A percentile compares a stretch with the other conserved stretches of the same genome.
phyloP scores from a whole-genome alignment of 345 rosid species.

The Camelina sativa region DNA sequence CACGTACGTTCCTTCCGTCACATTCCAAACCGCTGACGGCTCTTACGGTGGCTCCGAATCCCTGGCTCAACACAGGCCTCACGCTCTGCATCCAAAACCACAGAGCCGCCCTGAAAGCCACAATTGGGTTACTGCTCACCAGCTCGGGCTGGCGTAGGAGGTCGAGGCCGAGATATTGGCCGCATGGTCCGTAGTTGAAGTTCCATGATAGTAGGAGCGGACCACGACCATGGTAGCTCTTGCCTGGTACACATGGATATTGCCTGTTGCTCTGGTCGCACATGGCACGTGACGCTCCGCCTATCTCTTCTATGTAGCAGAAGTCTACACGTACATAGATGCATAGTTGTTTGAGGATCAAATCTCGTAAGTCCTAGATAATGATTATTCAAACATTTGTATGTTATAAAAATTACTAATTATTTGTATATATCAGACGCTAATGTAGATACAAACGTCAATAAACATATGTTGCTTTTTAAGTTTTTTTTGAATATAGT shows the following conservation, averaged over 20 bases:
- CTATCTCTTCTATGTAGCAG: slow-evolving; percentile 62
- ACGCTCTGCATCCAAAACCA: slow-evolving; percentile 66
- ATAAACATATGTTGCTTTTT: neutral
- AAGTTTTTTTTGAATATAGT: neutral
- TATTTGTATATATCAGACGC: neutral
- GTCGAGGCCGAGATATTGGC: slow-evolving; percentile 44
- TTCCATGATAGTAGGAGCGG: slow-evolving; percentile 62
- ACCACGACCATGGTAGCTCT: slow-evolving; percentile 61
- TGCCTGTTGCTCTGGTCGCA: slow-evolving; percentile 48
- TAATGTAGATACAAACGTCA: neutral
- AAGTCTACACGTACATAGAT: slow-evolving; percentile 51
- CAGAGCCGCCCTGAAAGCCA: slow-evolving; percentile 54
- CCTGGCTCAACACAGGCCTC: slow-evolving; percentile 51
- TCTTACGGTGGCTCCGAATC: slow-evolving; percentile 56
- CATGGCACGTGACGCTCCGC: slow-evolving; percentile 48
- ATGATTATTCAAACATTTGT: neutral
- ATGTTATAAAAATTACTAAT: neutral
- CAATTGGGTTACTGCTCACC: slow-evolving; percentile 45
- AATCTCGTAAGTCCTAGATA: neutral
- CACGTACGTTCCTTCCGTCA: slow-evolving; percentile 40
- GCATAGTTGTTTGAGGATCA: neutral
- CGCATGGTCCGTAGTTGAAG: slow-evolving; percentile 60
- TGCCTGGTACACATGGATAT: slow-evolving; percentile 62
- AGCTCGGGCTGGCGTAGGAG: slow-evolving; percentile 52
- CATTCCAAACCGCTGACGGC: slow-evolving; percentile 57